phyloP scores from a whole-genome alignment of 495 filamentous ascomycete species.

The Aspergillus ostianus region DNA sequence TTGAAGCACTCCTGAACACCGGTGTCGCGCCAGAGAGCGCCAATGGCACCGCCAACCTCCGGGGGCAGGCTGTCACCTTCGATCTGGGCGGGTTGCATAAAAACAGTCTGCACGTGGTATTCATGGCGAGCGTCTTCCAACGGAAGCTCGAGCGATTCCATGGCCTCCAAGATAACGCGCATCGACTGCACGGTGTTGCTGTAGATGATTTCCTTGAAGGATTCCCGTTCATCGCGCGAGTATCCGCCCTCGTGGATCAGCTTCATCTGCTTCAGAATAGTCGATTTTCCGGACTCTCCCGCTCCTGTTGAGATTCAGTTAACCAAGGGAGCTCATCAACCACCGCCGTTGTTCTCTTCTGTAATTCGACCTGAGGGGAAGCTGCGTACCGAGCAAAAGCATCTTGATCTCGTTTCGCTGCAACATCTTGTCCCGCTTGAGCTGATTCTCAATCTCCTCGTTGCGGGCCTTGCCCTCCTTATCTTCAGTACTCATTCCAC shows the following conservation, averaged over 20 bases:
- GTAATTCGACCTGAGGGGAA: neutral
- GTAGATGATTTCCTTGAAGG: slow-evolving; percentile 94
- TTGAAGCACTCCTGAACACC: slow-evolving; percentile 96
- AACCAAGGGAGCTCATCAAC: slow-evolving; percentile 8
- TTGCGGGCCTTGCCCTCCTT: slow-evolving; percentile 99
- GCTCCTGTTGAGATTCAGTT: slow-evolving; percentile 61
- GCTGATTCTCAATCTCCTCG: slow-evolving; percentile 98
- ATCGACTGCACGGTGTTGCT: slow-evolving; percentile 96
- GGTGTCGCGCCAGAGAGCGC: slow-evolving; percentile 88
- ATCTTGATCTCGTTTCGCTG: slow-evolving; percentile 99
- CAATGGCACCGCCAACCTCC: slow-evolving; percentile 92
- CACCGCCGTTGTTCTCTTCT: neutral
- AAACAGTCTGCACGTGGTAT: slow-evolving; percentile 93
- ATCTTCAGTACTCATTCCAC: slow-evolving; percentile 99
- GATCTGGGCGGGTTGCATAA: slow-evolving; percentile 94
- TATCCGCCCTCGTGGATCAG: slow-evolving; percentile 58
- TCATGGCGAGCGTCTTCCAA: slow-evolving; percentile 84
- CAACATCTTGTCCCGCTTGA: slow-evolving; percentile 93
- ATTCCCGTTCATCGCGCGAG: slow-evolving; percentile 56
- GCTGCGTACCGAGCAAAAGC: slow-evolving; percentile 82
- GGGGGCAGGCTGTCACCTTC: slow-evolving; percentile 92
- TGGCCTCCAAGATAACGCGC: slow-evolving; percentile 94
- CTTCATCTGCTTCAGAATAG: slow-evolving; percentile 99
- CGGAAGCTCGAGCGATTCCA: slow-evolving; percentile 89
- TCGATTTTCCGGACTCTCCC: slow-evolving; percentile 99